Evolutionary conservation across 371 early-diverging fungal genomes (phyloP).

Genomic region (Gilbertella persicaria): DNA sequence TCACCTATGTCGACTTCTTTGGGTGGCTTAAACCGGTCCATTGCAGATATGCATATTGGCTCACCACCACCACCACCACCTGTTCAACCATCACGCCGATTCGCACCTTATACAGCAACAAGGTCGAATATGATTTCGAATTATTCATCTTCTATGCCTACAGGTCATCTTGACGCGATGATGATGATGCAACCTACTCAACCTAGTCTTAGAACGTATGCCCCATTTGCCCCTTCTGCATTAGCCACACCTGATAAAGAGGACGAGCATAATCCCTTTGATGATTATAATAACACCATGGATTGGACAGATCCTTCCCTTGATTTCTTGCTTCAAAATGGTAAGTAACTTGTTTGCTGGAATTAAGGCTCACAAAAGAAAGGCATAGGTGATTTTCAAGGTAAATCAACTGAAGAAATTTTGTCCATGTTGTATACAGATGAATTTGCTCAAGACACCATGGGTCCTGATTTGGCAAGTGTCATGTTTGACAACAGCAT

Average conservation of each 20-base stretch:
- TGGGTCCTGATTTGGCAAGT: conserved; percentile 10
- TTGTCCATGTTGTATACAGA: conserved; percentile 2
- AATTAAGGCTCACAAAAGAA: no score
- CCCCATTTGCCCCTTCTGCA: conserved; percentile 30
- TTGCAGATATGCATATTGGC: conserved; percentile 36
- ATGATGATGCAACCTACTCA: conserved; percentile 4
- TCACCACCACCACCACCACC: conserved; percentile 24
- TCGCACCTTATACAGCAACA: conserved; percentile 14
- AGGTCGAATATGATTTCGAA: conserved; percentile 28
- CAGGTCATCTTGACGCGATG: not conserved
- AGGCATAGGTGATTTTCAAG: conserved; percentile 7
- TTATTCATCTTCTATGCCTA: conserved; percentile 17
- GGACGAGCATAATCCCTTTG: conserved; percentile 25
- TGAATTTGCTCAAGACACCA: not conserved
- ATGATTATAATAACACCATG: conserved; percentile 18
- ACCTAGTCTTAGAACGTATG: conserved; percentile 16
- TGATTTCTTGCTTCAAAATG: conserved; percentile 15
- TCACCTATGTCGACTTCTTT: conserved; percentile 25
- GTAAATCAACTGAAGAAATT: conserved; percentile 12
- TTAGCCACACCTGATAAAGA: conserved; percentile 33
- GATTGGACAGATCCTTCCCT: conserved; percentile 21
- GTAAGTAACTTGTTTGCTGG: no score
- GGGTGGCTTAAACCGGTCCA: conserved; percentile 27
- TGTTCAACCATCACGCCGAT: conserved; percentile 15
- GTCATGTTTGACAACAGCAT: conserved; percentile 18